These are phyloP conservation scores for Bolboschoenoplectus hybrid DNA, from an alignment of 202 grass and related monocot species.

Conservation along the genomic window DNA sequence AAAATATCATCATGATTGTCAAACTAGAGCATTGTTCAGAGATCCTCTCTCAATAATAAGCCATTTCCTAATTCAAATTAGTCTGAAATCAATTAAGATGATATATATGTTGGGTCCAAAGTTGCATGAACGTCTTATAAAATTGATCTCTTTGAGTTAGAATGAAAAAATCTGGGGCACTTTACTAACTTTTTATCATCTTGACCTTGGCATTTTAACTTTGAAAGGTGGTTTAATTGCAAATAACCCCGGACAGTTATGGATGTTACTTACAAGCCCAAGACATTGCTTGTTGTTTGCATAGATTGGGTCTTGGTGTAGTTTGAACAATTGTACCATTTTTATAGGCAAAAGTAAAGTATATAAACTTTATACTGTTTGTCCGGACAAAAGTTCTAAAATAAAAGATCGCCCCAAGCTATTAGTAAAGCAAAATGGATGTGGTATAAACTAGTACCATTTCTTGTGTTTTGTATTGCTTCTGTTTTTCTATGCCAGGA, in stretches of 20 bases:
- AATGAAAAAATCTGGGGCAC: neutral
- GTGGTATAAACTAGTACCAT: neutral
- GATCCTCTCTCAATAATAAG: neutral
- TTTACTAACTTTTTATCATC: neutral
- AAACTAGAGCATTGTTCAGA: conserved; percentile 10
- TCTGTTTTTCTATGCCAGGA: neutral
- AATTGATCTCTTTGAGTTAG: too few species aligned
- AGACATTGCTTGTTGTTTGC: neutral
- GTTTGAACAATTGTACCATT: neutral
- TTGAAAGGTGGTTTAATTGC: neutral
- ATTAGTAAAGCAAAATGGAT: neutral
- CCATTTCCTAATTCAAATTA: neutral
- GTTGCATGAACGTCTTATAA: too few species aligned
- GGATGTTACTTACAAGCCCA: neutral
- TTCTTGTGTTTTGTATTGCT: neutral
- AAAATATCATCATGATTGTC: neutral
- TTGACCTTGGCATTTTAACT: neutral
- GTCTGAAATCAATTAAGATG: neutral
- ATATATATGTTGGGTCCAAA: neutral
- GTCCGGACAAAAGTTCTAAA: neutral
- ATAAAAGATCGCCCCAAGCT: neutral
- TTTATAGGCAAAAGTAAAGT: neutral
- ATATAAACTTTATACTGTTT: neutral
- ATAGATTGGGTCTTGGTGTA: neutral
- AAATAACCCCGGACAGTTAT: neutral